Evolutionary conservation across 2,329 filamentous ascomycete genomes (phyloP).

Genomic region (Paracamarosporium sp.): DNA sequence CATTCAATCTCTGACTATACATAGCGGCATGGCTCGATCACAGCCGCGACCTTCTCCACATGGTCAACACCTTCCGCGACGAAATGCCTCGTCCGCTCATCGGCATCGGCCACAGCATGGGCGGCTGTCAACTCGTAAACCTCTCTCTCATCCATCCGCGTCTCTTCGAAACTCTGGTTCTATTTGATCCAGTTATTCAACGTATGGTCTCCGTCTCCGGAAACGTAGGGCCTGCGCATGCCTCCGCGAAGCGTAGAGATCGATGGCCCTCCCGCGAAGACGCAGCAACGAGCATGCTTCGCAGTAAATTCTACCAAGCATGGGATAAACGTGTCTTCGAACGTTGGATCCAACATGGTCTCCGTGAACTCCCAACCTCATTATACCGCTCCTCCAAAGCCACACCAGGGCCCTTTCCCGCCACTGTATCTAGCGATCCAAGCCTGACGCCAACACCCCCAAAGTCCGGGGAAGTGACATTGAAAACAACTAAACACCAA

Average conservation of each 20-base stretch:
- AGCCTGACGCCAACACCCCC: conserved; percentile 25
- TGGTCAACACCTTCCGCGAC: conserved; percentile 82
- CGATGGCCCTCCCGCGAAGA: conserved; percentile 78
- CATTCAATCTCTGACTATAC: conserved; percentile 2
- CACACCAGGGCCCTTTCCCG: conserved; percentile 21
- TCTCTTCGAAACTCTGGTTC: conserved; percentile 74
- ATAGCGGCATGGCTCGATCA: conserved; percentile 86
- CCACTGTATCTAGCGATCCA: conserved; percentile 25
- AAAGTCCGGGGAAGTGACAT: conserved; percentile 64
- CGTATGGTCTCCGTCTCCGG: conserved; percentile 51
- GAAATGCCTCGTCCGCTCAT: conserved; percentile 83
- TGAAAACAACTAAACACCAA: conserved; percentile 85
- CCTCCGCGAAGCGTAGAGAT: conserved; percentile 77
- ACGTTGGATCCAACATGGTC: conserved; percentile 73
- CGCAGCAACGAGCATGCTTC: conserved; percentile 71
- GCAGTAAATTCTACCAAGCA: conserved; percentile 75
- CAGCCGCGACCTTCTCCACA: conserved; percentile 80
- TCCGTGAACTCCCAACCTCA: conserved; percentile 74
- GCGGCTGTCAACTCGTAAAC: conserved; percentile 75
- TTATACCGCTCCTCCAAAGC: conserved; percentile 56
- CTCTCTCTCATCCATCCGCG: conserved; percentile 80
- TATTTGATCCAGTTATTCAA: conserved; percentile 85
- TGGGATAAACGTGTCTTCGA: conserved; percentile 87
- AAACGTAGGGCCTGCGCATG: conserved; percentile 56
- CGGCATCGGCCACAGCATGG: conserved; percentile 89